phyloP scores from a whole-genome alignment of 2,329 filamentous ascomycete genomes.

The Pyricularia grisea region DNA sequence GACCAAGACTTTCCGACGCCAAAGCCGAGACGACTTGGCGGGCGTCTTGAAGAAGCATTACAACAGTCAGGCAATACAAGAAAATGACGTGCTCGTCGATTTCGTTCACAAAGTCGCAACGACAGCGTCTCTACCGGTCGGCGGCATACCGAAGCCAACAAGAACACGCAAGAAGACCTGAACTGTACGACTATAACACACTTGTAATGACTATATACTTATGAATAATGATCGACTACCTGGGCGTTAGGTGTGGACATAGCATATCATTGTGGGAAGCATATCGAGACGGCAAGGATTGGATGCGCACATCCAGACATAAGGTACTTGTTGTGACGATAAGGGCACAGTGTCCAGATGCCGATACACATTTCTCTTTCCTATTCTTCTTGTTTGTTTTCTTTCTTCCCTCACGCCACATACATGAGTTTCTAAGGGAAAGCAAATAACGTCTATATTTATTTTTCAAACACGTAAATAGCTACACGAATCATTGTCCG shows the following conservation, averaged over 20 bases:
- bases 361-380: neutral
- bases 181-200: neutral
- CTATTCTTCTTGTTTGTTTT: neutral
- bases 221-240: neutral
- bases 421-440: neutral
- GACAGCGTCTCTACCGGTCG: conserved; percentile 2
- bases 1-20: conserved; percentile 51
- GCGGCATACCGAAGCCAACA: conserved; percentile 15
- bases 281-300: neutral
- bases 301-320: neutral
- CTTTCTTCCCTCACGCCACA: neutral
- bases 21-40: conserved; percentile 64
- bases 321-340: neutral
- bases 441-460: neutral
- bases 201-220: neutral
- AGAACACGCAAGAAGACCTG: conserved; percentile 17
- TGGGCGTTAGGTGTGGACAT: neutral
- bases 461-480: neutral
- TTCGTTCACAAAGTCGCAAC: conserved; percentile 63
- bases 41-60: conserved; percentile 72
- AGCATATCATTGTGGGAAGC: neutral
- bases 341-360: neutral
- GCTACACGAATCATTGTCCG: neutral
- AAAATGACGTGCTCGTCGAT: conserved; percentile 76
- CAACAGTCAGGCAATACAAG: conserved; percentile 67